Evolutionary conservation across 768 basidiomycete genomes (phyloP), one percentile per base, ranked within the genome.

Genomic region (Amanita jacksonii): DNA sequence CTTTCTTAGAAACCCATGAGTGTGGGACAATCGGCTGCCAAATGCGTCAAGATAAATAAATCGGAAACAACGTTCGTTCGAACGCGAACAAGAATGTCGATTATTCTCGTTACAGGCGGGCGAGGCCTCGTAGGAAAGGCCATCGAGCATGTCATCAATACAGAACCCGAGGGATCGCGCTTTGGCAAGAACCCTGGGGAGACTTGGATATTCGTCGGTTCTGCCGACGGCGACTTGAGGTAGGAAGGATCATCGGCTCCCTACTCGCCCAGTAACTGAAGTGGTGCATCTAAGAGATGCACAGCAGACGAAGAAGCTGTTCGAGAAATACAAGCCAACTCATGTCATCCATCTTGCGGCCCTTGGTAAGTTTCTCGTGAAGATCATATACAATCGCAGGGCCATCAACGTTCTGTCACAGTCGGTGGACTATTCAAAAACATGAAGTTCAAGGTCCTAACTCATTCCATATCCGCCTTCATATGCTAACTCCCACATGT

Each of bases 281-380:
- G n/a, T 19, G 19, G 5, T 13, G 3, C 15, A 13, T 34, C 12
- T 40, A 38, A 92, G 92, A 54, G 79, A 90, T 59, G 64, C 74
- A 2, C 73, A 66, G 48, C 76, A 81, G 60, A 82, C 90, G 31
- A 65, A 69, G 54, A 71, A 70, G 56, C 62, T 93, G 55, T 96
- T 85, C 52, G 83, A 88, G 54, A 92, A 90, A 64, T 81, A 96
- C 66, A 83, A 87, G 57, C 92, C 94, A 0, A 94, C 89, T 1
- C 85, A 93, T 73, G 90, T 97, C 54, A 96, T 98, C 56, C 94
- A 97, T 66, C 78, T 96, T 36, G 93, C 92, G 27, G 92, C 93
- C 4, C 76, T 90, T 32, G 89, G 88, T 90, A 55, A n/a, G 79
- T 55, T 13, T 25, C 28, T 36, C 34, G 16, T 35, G 9, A 16